Base-by-base conservation (phyloP, 495 filamentous ascomycete species). In the Chaetomium fimeti region DNA sequence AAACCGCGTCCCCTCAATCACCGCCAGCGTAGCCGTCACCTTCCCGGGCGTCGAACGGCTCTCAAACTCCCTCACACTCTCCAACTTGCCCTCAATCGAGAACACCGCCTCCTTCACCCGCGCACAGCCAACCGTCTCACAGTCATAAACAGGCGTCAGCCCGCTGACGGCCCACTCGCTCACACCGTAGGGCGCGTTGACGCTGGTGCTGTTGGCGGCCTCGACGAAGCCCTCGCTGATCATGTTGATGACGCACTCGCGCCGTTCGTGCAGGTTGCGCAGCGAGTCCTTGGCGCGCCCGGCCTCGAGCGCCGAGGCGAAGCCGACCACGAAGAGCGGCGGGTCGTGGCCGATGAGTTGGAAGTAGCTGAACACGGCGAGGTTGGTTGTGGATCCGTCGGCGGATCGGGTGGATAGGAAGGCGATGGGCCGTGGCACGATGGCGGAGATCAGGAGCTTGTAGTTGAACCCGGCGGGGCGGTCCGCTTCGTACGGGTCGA, bases 311-410 rank as follows among this genome's bases (percentile, higher is more conserved):
- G 80, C 70, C 4, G 79, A 79, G 0, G 83, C 81, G 72, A 91
- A 89, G 8, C 94, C 91, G 20, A 97, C 77, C n/a, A 82, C 81
- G 77, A 98, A 95, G 29, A 96, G 79, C 1, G 94, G 94, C 3
- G 94, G 93, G 73, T 97, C 93, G 72, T 95, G 91, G 70, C 87
- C 87, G 67, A 97, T 83, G 12, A 97, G 72, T 63, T 91, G 84
- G 65, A 91, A 88, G 78, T 94, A 97, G 66, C 84, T 88, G 79
- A 93, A 96, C 0, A 92, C 93, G 1, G 93, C 89, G 6, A 98
- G 82, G 75, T 98, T 98, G 20, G 69, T 67, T 12, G 28, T 32
- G 18, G 4, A 81, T 82, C 65, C 76, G 48, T 82, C 80, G 25
- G 75, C 63, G 27, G 78, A 78, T 59, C 73, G 67, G 28, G 84